These are phyloP conservation scores for Sphaceloma murrayae DNA, from an alignment of 2,329 filamentous ascomycete species.

Conservation along the genomic window DNA sequence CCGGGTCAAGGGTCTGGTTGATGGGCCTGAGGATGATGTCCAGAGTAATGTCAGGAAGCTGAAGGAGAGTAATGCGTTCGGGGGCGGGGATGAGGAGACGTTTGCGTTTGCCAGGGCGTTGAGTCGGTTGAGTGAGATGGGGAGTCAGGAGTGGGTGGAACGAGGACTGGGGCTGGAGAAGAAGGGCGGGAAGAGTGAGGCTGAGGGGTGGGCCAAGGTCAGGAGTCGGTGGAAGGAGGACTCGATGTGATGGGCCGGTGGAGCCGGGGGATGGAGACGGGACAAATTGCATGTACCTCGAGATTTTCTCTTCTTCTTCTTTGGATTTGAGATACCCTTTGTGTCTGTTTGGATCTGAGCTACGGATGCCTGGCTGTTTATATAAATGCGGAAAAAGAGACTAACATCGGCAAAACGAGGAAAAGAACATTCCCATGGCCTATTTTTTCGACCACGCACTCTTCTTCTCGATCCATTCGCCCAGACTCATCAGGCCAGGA, in stretches of 20 bases:
- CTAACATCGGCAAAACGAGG: no score
- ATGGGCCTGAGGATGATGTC: constrained; percentile 28
- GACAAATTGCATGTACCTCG: no score
- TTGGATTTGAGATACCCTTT: constrained; percentile 4
- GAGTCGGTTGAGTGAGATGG: constrained; percentile 82
- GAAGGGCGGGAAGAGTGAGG: constrained; percentile 55
- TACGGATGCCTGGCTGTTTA: no score
- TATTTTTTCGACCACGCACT: constrained; percentile 16
- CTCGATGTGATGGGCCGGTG: constrained; percentile 42
- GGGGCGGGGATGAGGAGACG: constrained; percentile 81
- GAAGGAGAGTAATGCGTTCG: constrained; percentile 75
- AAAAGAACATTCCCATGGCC: no score
- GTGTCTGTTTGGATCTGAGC: no score
- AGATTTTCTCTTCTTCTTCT: no score
- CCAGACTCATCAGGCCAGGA: constrained; percentile 23
- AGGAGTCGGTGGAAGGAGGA: constrained; percentile 60
- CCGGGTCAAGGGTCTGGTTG: constrained; percentile 35
- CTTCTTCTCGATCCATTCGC: constrained; percentile 19
- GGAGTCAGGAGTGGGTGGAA: constrained; percentile 90
- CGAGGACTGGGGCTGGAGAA: constrained; percentile 56
- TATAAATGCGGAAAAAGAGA: no score
- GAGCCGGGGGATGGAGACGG: no score
- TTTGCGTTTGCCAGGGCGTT: constrained; percentile 92
- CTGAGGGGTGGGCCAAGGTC: constrained; percentile 55
- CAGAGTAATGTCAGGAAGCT: constrained; percentile 68